Conservation (phyloP, 148 eudicot genomes). For the Rhododendron ovatum region DNA sequence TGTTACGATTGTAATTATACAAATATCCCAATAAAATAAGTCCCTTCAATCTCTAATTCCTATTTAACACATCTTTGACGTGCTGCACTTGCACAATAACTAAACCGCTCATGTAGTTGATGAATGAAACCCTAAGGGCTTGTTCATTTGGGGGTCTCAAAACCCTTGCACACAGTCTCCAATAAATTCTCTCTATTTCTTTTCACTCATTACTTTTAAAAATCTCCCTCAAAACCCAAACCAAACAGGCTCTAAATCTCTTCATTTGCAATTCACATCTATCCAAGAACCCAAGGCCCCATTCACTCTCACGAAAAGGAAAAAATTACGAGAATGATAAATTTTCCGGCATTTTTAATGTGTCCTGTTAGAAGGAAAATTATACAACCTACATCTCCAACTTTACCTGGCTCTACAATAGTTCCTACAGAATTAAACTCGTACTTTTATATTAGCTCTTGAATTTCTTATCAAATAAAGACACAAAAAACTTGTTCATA, state of each 20-base stretch:
- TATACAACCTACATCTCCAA: neutral
- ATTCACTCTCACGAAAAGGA: neutral
- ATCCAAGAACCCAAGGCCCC: neutral
- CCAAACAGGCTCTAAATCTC: neutral
- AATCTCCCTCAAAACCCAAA: too few relatives aligned
- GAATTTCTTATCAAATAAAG: neutral
- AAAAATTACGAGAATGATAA: neutral
- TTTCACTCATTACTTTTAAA: too few relatives aligned
- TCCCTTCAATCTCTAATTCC: neutral
- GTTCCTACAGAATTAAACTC: neutral
- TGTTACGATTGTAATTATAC: neutral
- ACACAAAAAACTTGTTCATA: too few relatives aligned
- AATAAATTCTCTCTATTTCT: too few relatives aligned
- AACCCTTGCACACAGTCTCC: too few relatives aligned
- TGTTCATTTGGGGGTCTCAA: too few relatives aligned
- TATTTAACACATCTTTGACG: neutral
- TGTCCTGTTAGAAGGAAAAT: neutral
- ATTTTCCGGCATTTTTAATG: neutral
- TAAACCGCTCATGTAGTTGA: neutral
- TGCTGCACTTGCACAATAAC: neutral
- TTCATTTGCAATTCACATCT: neutral
- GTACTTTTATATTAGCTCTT: neutral
- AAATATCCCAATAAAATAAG: neutral
- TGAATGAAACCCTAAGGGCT: neutral
- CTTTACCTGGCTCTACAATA: too few relatives aligned